phyloP scores from a whole-genome alignment of 768 basidiomycete genomes.

The Tricholoma flavovirens region DNA sequence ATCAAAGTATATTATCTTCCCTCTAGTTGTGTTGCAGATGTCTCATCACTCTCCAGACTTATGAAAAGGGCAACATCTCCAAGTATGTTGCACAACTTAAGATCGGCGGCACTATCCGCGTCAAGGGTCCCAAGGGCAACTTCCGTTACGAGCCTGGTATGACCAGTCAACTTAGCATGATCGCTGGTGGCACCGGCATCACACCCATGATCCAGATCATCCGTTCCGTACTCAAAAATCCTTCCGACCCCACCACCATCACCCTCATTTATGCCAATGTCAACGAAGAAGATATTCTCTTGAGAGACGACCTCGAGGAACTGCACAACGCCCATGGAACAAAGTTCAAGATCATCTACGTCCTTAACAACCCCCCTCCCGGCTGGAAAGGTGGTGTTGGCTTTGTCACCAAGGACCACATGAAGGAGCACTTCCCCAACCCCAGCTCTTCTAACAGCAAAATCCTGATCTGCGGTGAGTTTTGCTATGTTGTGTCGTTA shows the following conservation, averaged over 20 bases:
- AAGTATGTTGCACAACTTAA: conserved; percentile 76
- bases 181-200: conserved; percentile 97
- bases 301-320: conserved; percentile 82
- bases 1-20: conserved; percentile 66
- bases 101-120: conserved; percentile 79
- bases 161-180: conserved; percentile 86
- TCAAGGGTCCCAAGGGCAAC: conserved; percentile 96
- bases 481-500: not conserved
- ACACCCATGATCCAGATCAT: conserved; percentile 99
- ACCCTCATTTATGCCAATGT: conserved; percentile 97
- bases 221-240: conserved; percentile 86
- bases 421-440: conserved; percentile 74
- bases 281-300: conserved; percentile 84
- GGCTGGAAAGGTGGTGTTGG: conserved; percentile 87
- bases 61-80: conserved; percentile 97
- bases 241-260: conserved; percentile 76
- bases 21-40: not conserved
- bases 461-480: conserved; percentile 75
- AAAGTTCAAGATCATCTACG: conserved; percentile 78
- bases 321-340: conserved; percentile 54
- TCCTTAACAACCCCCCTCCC: conserved; percentile 90
- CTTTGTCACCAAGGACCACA: conserved; percentile 91
- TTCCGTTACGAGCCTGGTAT: conserved; percentile 78
- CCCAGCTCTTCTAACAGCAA: conserved; percentile 61
- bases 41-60: conserved; percentile 50